Percentiles rank a stretch among this genome's conserved stretches.
phyloP scores from a whole-genome alignment of 148 eudicot species.

The Simmondsia chinensis region DNA sequence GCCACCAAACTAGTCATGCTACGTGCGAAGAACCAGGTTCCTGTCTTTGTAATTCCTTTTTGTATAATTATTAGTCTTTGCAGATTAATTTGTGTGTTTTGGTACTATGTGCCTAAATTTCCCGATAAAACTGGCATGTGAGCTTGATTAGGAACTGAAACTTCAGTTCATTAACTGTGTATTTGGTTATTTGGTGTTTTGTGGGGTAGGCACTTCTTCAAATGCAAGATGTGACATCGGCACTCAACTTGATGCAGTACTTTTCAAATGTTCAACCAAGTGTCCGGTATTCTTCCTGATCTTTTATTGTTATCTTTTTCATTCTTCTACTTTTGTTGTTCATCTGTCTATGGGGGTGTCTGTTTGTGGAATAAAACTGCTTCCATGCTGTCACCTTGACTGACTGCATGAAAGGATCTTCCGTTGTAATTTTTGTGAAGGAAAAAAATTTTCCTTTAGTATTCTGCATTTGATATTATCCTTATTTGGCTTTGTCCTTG shows the following conservation, averaged over 20 bases:
- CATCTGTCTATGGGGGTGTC: neutral
- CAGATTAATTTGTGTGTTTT: neutral
- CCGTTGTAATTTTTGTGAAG: no score
- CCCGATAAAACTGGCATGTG: neutral
- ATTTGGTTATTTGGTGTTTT: neutral
- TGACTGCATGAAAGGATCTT: no score
- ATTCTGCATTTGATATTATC: no score
- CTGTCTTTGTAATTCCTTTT: neutral
- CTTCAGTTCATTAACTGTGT: neutral
- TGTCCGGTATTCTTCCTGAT: slow-evolving; percentile 18
- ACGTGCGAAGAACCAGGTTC: slow-evolving; percentile 36
- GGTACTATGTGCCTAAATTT: neutral
- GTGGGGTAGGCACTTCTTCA: slow-evolving; percentile 28
- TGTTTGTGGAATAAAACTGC: no score
- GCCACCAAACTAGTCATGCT: slow-evolving; percentile 31
- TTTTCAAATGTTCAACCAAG: slow-evolving; percentile 27
- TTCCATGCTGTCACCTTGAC: no score
- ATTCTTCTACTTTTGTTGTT: neutral
- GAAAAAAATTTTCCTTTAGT: no score
- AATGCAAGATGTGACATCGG: slow-evolving; percentile 31
- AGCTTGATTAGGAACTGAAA: neutral
- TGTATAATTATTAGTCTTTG: neutral
- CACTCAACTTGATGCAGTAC: slow-evolving; percentile 22
- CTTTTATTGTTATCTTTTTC: neutral
- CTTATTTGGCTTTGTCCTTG: no score